Evolutionary conservation across 208 protist genomes (phyloP), one percentile per base, ranked within the genome.

Genomic region (Perkinsela sp.): DNA sequence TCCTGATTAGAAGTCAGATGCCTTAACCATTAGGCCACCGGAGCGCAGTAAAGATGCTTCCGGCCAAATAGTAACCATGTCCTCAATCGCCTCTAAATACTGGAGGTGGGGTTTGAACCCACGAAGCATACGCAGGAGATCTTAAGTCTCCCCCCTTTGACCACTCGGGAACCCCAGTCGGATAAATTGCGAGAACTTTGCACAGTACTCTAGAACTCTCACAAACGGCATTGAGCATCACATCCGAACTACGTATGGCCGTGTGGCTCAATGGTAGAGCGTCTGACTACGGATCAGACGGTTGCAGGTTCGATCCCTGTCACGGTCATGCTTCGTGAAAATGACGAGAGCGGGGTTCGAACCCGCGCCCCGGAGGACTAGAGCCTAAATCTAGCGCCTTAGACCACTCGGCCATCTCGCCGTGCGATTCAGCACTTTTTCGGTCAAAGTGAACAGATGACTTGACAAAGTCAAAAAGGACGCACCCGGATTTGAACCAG

Each of bases 121-220:
- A 79, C 78, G 76, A 82, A 80, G 72, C 78, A 71, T 71, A 71
- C 71, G 75, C 72, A 80, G 71, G 72, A 80, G 76, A 82, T 76
- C 76, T 80, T 80, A 80, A 82, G 76, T 82, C 78, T 80, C 72
- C 71, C 76, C 78, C 78, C 76, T 82, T 80, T 82, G 78, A 82
- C 78, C 78, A 82, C 78, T 82, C 74, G 78, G 78, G 78, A 77
- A 82, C 78, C 74, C 68, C 74, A 77, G 78, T 76, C 22, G 40
- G 22, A 22, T 6, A 57, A 57, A 57, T n/a, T 57, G 13, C 13
- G n/a, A n/a, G n/a, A n/a, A n/a, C n/a, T n/a, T n/a, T n/a, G n/a
- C n/a, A n/a, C n/a, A n/a, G n/a, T n/a, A n/a, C n/a, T n/a, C n/a
- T n/a, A n/a, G n/a, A n/a, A n/a, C n/a, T n/a, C n/a, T n/a, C n/a